Conservation (phyloP, 371 early-diverging fungal species). For the Mucor circinelloides region DNA sequence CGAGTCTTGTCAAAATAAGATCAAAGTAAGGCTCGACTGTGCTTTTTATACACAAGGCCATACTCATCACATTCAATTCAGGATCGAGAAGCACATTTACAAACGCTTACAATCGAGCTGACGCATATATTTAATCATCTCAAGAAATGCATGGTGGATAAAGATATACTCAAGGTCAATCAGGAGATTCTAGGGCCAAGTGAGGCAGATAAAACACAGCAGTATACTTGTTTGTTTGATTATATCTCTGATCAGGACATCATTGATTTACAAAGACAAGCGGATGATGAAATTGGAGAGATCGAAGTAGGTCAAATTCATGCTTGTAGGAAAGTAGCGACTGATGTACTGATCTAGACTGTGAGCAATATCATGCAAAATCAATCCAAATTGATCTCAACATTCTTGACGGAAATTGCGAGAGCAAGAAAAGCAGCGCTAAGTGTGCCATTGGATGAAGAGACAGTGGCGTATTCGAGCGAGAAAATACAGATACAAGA, state of each 20-base stretch:
- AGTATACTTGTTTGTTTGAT: conserved; percentile 35
- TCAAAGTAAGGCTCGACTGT: conserved; percentile 25
- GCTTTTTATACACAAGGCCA: background rate
- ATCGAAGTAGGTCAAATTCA: conserved; percentile 31
- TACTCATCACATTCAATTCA: conserved; percentile 1
- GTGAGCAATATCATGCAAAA: conserved; percentile 14
- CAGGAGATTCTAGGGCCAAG: conserved; percentile 3
- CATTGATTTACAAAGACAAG: conserved; percentile 45
- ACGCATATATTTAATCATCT: conserved; percentile 40
- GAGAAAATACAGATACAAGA: conserved; percentile 43
- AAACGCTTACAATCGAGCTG: conserved; percentile 40
- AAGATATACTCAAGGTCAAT: conserved; percentile 40
- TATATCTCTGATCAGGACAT: conserved; percentile 54
- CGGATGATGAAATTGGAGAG: conserved; percentile 50
- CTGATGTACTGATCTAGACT: background rate
- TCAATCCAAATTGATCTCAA: conserved; percentile 29
- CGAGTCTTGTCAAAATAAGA: conserved; percentile 26
- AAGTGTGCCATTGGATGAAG: conserved; percentile 31
- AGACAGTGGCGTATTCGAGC: conserved; percentile 27
- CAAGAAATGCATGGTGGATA: conserved; percentile 36
- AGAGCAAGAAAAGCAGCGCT: conserved; percentile 27
- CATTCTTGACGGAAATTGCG: conserved; percentile 29
- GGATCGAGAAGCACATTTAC: conserved; percentile 41
- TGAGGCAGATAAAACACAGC: background rate
- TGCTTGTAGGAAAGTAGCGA: background rate